Conservation (phyloP, 1,139 yeast species). For the Lodderomyces metapsilosis region DNA sequence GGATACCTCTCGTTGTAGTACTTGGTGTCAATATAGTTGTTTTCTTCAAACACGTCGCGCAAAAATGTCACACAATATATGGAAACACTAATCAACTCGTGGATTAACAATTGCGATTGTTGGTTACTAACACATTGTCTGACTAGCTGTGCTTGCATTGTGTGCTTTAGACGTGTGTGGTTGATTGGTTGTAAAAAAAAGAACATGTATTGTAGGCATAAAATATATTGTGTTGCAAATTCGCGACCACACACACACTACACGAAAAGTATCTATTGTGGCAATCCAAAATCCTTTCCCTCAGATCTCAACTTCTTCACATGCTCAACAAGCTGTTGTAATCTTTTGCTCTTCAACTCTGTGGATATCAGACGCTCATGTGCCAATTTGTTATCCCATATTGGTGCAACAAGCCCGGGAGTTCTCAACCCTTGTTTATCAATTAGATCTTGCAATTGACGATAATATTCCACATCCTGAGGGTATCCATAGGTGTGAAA, state of each 20-base stretch:
- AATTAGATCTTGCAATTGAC: slow-evolving; percentile 22
- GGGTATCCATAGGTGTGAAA: slow-evolving; percentile 32
- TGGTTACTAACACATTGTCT: slow-evolving; percentile 18
- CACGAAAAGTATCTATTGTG: too few relatives aligned
- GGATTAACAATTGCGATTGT: slow-evolving; percentile 40
- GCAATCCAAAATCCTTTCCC: slow-evolving; percentile 16
- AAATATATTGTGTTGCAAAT: not conserved
- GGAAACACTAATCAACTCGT: slow-evolving; percentile 45
- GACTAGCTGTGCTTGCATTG: slow-evolving; percentile 17
- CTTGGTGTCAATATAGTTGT: slow-evolving; percentile 41
- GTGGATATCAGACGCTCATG: slow-evolving; percentile 19
- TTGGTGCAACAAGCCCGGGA: slow-evolving; percentile 25
- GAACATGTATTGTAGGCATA: too few relatives aligned
- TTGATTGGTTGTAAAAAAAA: slow-evolving; percentile 5
- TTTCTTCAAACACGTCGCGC: slow-evolving; percentile 51
- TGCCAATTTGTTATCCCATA: slow-evolving; percentile 24
- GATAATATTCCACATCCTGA: slow-evolving; percentile 30
- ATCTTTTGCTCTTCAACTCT: slow-evolving; percentile 21
- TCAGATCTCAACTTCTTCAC: slow-evolving; percentile 19
- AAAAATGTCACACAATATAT: slow-evolving; percentile 53
- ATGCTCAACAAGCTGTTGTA: slow-evolving; percentile 19
- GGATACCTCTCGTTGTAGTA: slow-evolving; percentile 27
- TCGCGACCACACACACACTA: not conserved
- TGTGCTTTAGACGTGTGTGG: not conserved
- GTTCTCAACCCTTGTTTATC: slow-evolving; percentile 15